Evolutionary conservation across 2,329 filamentous ascomycete genomes (phyloP).

Genomic region (Pseudocercospora musae): DNA sequence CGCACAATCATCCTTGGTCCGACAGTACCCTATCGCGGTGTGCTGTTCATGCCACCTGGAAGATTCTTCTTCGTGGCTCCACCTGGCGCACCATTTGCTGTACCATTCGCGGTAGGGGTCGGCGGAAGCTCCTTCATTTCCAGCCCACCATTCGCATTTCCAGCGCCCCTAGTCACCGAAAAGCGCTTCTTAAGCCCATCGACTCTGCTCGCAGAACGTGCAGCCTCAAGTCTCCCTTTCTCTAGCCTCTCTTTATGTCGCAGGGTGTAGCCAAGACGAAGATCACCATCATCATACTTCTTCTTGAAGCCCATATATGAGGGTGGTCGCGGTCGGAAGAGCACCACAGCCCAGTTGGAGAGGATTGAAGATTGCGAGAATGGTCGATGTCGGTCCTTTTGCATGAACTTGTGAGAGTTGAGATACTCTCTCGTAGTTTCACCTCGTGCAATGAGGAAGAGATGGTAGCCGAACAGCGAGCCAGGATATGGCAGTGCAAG

Average conservation of each 20-base stretch:
- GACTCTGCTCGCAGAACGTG: constrained; percentile 41
- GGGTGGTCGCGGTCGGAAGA: constrained; percentile 78
- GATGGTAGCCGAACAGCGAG: constrained; percentile 80
- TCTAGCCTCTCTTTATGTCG: constrained; percentile 11
- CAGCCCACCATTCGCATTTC: constrained; percentile 41
- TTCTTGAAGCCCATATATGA: constrained; percentile 87
- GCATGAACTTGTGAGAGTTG: constrained; percentile 91
- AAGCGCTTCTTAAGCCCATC: constrained; percentile 52
- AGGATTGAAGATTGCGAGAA: constrained; percentile 73
- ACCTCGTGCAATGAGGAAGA: constrained; percentile 85
- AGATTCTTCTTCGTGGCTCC: neutral
- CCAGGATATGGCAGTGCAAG: constrained; percentile 75
- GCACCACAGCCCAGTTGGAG: constrained; percentile 76
- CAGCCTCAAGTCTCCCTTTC: constrained; percentile 13
- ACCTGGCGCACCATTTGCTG: constrained; percentile 3
- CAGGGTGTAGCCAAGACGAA: constrained; percentile 63
- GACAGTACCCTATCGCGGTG: constrained; percentile 2
- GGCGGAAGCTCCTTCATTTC: constrained; percentile 63
- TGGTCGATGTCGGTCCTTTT: constrained; percentile 84
- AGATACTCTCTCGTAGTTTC: constrained; percentile 96
- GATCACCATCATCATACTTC: constrained; percentile 73
- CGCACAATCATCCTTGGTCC: neutral
- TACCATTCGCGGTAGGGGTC: constrained; percentile 9
- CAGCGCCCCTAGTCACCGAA: constrained; percentile 18
- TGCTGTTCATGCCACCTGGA: constrained; percentile 12